A percentile compares a stretch with the other conserved stretches of the same genome.
phyloP scores from a whole-genome alignment of 352 stramenopile species.

The Phytophthora ramorum region DNA sequence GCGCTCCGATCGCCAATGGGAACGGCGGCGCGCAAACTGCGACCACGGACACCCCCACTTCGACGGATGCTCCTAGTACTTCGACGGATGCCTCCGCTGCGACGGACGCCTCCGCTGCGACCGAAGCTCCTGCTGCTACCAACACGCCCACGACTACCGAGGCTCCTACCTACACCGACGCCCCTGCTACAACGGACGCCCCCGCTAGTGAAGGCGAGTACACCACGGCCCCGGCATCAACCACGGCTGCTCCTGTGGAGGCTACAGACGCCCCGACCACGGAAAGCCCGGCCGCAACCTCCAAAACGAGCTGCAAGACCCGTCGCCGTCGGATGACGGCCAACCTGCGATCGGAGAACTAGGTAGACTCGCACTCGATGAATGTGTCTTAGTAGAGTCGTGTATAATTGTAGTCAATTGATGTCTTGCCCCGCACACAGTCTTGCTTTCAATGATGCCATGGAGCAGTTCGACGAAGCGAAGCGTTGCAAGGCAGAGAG shows the following conservation, averaged over 20 bases:
- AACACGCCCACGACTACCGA: conserved; percentile 8
- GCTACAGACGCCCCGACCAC: conserved; percentile 10
- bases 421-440: conserved; percentile 2
- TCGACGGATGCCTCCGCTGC: background rate
- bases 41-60: conserved; percentile 13
- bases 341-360: conserved; percentile 44
- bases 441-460: background rate
- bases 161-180: background rate
- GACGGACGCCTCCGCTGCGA: conserved; percentile 13
- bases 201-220: conserved; percentile 16
- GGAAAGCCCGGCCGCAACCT: conserved; percentile 9
- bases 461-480: background rate
- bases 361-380: conserved; percentile 13
- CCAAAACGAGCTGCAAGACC: conserved; percentile 27
- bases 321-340: conserved; percentile 34
- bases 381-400: conserved; percentile 11
- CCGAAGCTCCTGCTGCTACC: background rate
- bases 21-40: conserved; percentile 21
- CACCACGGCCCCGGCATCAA: conserved; percentile 13
- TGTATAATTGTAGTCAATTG: conserved; percentile 1
- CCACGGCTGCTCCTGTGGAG: conserved; percentile 13
- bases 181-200: conserved; percentile 9
- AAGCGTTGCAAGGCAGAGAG: background rate
- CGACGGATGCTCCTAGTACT: conserved; percentile 2
- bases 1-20: conserved; percentile 40